These are phyloP conservation scores for Graphium sp. DNA, from an alignment of 2,329 filamentous ascomycete species.

Conservation along the genomic window DNA sequence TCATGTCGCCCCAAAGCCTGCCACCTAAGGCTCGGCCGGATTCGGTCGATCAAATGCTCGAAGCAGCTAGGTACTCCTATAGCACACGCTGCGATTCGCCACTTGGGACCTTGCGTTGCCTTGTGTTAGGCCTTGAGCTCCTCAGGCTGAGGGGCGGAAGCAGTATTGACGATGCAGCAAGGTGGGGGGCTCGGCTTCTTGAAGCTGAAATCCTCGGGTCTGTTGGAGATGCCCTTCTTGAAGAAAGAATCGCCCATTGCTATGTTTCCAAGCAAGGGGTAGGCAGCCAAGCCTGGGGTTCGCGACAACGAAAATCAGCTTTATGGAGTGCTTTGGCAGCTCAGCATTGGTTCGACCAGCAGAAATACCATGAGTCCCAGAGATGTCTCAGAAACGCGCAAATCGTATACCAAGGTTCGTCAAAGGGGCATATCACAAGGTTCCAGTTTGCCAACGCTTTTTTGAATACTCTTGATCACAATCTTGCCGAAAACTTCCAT, in stretches of 20 bases:
- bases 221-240: constrained; percentile 67
- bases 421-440: constrained; percentile 30
- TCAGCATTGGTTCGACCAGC: constrained; percentile 66
- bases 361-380: constrained; percentile 63
- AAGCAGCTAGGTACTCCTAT: constrained; percentile 85
- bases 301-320: constrained; percentile 66
- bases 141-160: constrained; percentile 64
- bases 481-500: constrained; percentile 28
- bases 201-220: constrained; percentile 61
- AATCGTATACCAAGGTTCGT: constrained; percentile 32
- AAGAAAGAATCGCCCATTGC: constrained; percentile 72
- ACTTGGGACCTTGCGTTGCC: constrained; percentile 64
- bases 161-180: constrained; percentile 71
- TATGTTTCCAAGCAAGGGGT: constrained; percentile 59
- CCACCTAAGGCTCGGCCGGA: constrained; percentile 66
- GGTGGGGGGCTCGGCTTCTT: constrained; percentile 67
- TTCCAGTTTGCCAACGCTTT: constrained; percentile 34
- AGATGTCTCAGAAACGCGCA: constrained; percentile 57
- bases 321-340: constrained; percentile 76
- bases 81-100: constrained; percentile 66
- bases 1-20: constrained; percentile 58
- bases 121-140: constrained; percentile 65
- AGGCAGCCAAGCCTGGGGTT: constrained; percentile 51
- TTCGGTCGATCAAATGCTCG: constrained; percentile 70
- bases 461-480: constrained; percentile 31